These are phyloP conservation scores for Rhizopogon sp. DNA, from an alignment of 768 basidiomycete genomes.

Conservation along the genomic window DNA sequence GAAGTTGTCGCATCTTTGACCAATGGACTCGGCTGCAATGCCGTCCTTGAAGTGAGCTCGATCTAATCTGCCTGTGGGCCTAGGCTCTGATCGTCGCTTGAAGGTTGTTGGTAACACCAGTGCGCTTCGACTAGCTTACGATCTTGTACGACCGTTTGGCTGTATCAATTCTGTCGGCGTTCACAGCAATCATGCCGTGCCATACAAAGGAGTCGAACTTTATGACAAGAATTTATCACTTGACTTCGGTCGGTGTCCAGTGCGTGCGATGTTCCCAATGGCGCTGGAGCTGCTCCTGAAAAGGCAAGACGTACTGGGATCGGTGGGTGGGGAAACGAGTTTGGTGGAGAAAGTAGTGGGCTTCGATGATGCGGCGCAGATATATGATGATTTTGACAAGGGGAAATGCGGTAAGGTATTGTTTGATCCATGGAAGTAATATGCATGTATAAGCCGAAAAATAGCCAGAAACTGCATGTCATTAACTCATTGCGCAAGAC, in stretches of 20 bases:
- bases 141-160: slow-evolving; percentile 72
- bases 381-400: slow-evolving; percentile 66
- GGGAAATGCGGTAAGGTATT: slow-evolving; percentile 71
- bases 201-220: slow-evolving; percentile 49
- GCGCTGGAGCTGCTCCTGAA: slow-evolving; percentile 67
- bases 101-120: slow-evolving; percentile 69
- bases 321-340: slow-evolving; percentile 55
- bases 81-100: neutral
- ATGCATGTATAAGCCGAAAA: neutral
- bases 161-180: slow-evolving; percentile 73
- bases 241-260: slow-evolving; percentile 80
- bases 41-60: slow-evolving; percentile 56
- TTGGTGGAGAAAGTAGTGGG: slow-evolving; percentile 66
- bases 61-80: neutral
- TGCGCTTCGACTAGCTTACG: slow-evolving; percentile 61
- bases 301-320: slow-evolving; percentile 70
- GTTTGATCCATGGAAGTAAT: slow-evolving; percentile 65
- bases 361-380: slow-evolving; percentile 50
- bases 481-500: neutral
- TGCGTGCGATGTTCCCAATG: slow-evolving; percentile 68
- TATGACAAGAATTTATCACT: slow-evolving; percentile 79
- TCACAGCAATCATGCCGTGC: slow-evolving; percentile 49
- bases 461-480: neutral
- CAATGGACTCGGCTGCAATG: slow-evolving; percentile 52
- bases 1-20: slow-evolving; percentile 48